Evolutionary conservation across 2,329 filamentous ascomycete species (phyloP), one percentile per base, ranked within the genome.

Genomic region (Alternaria ethzedia): DNA sequence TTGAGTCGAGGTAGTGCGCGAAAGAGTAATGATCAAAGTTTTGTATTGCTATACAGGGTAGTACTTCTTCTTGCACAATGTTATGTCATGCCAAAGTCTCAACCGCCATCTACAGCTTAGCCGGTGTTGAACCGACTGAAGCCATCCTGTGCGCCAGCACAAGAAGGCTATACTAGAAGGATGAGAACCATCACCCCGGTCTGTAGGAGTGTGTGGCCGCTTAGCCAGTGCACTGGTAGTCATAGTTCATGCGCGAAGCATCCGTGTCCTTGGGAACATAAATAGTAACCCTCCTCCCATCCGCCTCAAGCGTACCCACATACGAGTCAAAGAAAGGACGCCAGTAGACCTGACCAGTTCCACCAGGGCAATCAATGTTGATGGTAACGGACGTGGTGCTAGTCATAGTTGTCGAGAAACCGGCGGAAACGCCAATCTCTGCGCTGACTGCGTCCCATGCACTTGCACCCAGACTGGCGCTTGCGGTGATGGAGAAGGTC

Each of bases 201-300:
- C 12, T 23, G 2, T 6, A 3, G 13, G n/a, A 1, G 1, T 7
- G 5, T 17, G 10, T 47, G 12, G 0, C 13, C 2, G 21, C 21
- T 47, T 30, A 55, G 13, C 52, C 52, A 55, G 52, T 43, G 52
- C 52, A 55, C 52, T 55, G 52, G 52, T 55, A 55, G n/a, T 45
- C 52, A 3, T 45, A 55, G 52, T 55, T 55, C 52, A 44, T 55
- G 10, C 52, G 52, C 41, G 52, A 55, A 13, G 52, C 36, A 12
- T 55, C 21, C n/a, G 36, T 55, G 12, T 55, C 52, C 23, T 55
- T 55, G 3, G 52, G 52, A 11, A 55, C 52, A 25, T 41, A 55
- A 28, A 55, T 43, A 10, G 21, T 45, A 21, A 45, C 52, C 15
- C 23, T 5, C 6, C 43, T 23, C 20, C 52, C 52, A 25, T 25